These are phyloP conservation scores for Pleurotus citrinopileatus DNA, from an alignment of 768 basidiomycete species.

Conservation along the genomic window DNA sequence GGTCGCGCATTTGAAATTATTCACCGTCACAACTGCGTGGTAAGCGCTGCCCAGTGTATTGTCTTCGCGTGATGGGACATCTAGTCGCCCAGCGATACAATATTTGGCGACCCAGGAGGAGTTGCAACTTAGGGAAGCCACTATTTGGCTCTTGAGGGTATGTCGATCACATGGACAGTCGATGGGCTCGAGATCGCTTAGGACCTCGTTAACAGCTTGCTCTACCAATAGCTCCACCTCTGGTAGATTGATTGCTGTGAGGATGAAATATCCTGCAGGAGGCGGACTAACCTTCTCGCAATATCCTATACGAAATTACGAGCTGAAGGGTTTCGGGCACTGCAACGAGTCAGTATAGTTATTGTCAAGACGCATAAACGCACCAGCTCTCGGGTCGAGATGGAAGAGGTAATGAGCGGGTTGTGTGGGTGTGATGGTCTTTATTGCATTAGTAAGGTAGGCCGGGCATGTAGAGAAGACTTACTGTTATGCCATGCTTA, in stretches of 20 bases:
- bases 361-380: conserved; percentile 14
- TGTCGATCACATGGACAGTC: neutral
- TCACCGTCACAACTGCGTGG: conserved; percentile 29
- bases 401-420: conserved; percentile 81
- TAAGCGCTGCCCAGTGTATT: conserved; percentile 29
- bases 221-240: conserved; percentile 70
- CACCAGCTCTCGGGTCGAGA: conserved; percentile 63
- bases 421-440: conserved; percentile 78
- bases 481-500: conserved; percentile 47
- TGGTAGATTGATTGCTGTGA: conserved; percentile 22
- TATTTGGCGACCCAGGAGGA: conserved; percentile 70
- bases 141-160: conserved; percentile 33
- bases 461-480: conserved; percentile 17
- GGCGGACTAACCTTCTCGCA: conserved; percentile 68
- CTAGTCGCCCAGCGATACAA: conserved; percentile 65
- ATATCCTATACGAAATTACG: conserved; percentile 70
- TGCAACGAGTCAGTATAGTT: conserved; percentile 23
- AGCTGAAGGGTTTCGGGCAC: conserved; percentile 64
- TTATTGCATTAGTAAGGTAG: conserved; percentile 6
- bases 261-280: neutral
- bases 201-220: conserved; percentile 38
- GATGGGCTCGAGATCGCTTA: conserved; percentile 31
- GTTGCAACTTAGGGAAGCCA: conserved; percentile 60
- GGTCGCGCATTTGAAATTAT: neutral
- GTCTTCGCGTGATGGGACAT: conserved; percentile 43